Base-by-base conservation (phyloP, 2,329 filamentous ascomycete genomes). In the Fusarium stilboides region DNA sequence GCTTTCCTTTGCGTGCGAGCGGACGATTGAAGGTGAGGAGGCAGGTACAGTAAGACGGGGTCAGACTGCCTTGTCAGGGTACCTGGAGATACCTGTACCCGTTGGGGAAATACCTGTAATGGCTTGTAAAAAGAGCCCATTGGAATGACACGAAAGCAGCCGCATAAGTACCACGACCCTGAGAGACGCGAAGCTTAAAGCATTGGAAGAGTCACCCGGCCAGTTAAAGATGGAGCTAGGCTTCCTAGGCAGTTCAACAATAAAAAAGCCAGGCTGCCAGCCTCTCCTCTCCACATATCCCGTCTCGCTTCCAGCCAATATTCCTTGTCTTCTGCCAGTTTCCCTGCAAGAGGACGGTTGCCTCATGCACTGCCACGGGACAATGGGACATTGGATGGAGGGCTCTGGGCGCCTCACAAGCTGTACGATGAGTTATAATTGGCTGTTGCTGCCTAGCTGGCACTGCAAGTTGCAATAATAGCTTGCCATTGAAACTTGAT, bases 311-410 rank as follows among this genome's bases (percentile, higher is more conserved):
- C 34, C 50, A 28, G 50, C 39, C 43, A 54, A 43, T 43, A 57
- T 52, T 40, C 44, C 60, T 40, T 62, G 57, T 66, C 51, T 54
- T 51, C 52, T 46, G 51, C 42, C 57, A 26, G 22, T 50, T 45
- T 42, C 52, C 61, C 66, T 57, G 54, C 51, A 57, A 58, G 53
- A 60, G 46, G 57, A 46, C 63, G 70, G 72, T 68, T 75, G 73
- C 71, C 69, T 73, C 67, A 75, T 76, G 73, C 75, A 76, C 71
- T 76, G 75, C 75, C 75, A 76, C 75, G 74, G 63, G 68, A 70
- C 68, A 51, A 67, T 56, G 69, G 63, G 57, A 58, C 62, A 75
- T 75, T 75, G 74, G 74, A 62, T 74, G 65, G 65, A 47, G 61
- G 57, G 52, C 39, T 26, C 19, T 28, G 34, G 31, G 53, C 33